These are phyloP conservation scores for Zalaria obscura DNA, from an alignment of 2,329 filamentous ascomycete species.

Conservation along the genomic window DNA sequence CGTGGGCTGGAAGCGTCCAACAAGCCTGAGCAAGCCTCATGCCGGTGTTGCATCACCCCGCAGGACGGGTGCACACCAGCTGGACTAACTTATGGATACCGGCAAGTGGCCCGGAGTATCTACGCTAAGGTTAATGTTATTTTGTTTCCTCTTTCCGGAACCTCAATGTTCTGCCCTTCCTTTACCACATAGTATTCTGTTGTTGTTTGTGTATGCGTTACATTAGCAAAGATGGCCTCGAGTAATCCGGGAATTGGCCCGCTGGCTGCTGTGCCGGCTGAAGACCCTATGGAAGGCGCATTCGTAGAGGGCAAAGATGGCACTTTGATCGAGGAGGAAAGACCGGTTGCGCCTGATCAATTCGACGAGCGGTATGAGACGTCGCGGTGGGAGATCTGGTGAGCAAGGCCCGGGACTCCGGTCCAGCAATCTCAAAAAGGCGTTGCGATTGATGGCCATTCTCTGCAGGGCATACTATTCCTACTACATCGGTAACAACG, in stretches of 20 bases:
- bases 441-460: background rate
- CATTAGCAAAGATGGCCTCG: slow-evolving; percentile 14
- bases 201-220: too few relatives aligned
- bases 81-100: too few relatives aligned
- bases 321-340: slow-evolving; percentile 20
- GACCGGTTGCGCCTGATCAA: slow-evolving; percentile 37
- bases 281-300: slow-evolving; percentile 17
- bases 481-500: slow-evolving; percentile 56
- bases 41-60: too few relatives aligned
- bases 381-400: slow-evolving; percentile 39
- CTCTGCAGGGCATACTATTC: slow-evolving; percentile 16
- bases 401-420: background rate
- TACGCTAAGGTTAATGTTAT: too few relatives aligned
- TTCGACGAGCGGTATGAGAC: slow-evolving; percentile 40
- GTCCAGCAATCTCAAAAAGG: background rate
- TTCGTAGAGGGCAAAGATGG: slow-evolving; percentile 10
- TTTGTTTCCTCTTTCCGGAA: too few relatives aligned
- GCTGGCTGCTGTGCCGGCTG: slow-evolving; percentile 11
- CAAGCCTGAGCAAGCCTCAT: too few relatives aligned
- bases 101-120: too few relatives aligned
- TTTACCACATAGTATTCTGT: too few relatives aligned
- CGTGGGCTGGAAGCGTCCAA: too few relatives aligned
- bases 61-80: too few relatives aligned
- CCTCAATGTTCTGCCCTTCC: too few relatives aligned
- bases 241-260: slow-evolving; percentile 17